A percentile compares a stretch with the other conserved stretches of the same genome.
These are phyloP conservation scores for Linnemannia exigua DNA, from an alignment of 192 early-diverging fungal species.

Conservation along the genomic window DNA sequence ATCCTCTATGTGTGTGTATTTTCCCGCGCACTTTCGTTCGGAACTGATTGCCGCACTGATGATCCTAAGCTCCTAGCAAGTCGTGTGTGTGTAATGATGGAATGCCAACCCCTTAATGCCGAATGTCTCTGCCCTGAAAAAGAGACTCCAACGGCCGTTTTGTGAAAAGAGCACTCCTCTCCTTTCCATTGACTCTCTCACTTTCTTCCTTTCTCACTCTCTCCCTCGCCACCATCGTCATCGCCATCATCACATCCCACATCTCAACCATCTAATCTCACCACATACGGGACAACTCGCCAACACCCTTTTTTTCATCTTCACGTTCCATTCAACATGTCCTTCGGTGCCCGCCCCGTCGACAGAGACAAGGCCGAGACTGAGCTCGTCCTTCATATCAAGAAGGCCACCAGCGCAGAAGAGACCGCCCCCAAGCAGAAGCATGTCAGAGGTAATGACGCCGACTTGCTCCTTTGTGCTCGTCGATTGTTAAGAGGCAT, in stretches of 20 bases:
- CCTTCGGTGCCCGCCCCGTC: slow-evolving; percentile 69
- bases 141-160: not conserved
- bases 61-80: too few species aligned
- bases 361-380: slow-evolving; percentile 85
- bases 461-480: not conserved
- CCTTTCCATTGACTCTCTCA: not conserved
- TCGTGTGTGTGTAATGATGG: not conserved
- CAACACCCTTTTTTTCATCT: not conserved
- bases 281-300: not conserved
- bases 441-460: slow-evolving; percentile 82
- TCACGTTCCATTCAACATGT: slow-evolving; percentile 13
- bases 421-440: slow-evolving; percentile 98
- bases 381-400: slow-evolving; percentile 88
- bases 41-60: not conserved
- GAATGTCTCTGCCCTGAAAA: not conserved
- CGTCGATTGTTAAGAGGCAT: not conserved
- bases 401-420: slow-evolving; percentile 90
- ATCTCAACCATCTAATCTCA: not conserved
- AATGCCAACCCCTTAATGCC: not conserved
- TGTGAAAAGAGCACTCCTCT: not conserved
- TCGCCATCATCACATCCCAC: not conserved
- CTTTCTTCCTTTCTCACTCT: not conserved
- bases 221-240: not conserved
- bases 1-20: too few species aligned
- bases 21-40: not conserved